Evolutionary conservation across 257 asterid genomes (phyloP).

Genomic region (Solanum etuberosum): DNA sequence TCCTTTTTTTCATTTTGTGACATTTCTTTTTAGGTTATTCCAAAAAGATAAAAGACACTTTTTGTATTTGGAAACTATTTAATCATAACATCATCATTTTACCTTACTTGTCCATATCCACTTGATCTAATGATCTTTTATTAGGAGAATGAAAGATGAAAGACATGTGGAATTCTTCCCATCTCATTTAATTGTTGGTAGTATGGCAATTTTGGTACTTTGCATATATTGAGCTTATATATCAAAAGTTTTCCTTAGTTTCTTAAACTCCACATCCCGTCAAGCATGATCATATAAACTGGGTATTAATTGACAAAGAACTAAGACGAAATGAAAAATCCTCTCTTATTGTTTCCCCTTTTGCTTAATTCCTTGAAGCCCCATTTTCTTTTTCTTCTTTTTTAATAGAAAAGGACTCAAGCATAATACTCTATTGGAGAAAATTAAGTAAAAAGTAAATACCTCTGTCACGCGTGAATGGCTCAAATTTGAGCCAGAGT

Average conservation of each 20-base stretch:
- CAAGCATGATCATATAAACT: background rate
- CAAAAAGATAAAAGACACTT: background rate
- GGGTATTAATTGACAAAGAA: background rate
- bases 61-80: background rate
- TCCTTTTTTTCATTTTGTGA: background rate
- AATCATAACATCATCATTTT: background rate
- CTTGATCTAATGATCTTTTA: background rate
- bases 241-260: background rate
- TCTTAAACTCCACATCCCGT: background rate
- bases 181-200: background rate
- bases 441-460: background rate
- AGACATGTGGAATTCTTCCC: background rate
- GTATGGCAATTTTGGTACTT: background rate
- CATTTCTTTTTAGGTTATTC: background rate
- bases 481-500: slow-evolving; percentile 31
- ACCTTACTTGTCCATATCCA: background rate
- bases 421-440: background rate
- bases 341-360: background rate
- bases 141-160: background rate
- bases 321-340: background rate
- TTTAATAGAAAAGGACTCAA: background rate
- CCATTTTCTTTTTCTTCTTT: background rate
- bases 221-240: background rate
- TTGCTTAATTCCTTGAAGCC: background rate
- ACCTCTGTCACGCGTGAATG: background rate